Percentiles rank a stretch among this genome's conserved stretches.
These are phyloP conservation scores for Arctium minus DNA, from an alignment of 129 eudicot genomes.

Conservation along the genomic window DNA sequence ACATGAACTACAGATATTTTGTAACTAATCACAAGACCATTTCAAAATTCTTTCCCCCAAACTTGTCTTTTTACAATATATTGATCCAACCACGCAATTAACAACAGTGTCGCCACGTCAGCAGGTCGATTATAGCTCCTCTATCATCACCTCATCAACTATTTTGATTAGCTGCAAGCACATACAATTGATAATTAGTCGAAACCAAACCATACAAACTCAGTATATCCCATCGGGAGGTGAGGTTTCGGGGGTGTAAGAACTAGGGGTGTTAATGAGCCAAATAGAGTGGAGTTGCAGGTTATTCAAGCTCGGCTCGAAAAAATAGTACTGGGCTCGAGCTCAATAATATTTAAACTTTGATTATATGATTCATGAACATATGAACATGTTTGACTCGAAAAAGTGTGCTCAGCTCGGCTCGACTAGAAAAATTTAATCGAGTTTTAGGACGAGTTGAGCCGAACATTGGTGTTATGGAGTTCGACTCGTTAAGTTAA, in stretches of 20 bases:
- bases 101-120: background rate
- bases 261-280: no score
- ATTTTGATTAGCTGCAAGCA: slow-evolving; percentile 1
- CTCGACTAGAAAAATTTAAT: no score
- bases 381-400: no score
- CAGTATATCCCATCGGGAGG: background rate
- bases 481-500: no score
- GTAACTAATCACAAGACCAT: background rate
- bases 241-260: background rate
- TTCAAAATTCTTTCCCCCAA: slow-evolving; percentile 7
- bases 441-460: no score
- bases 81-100: background rate
- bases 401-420: no score
- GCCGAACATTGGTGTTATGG: no score
- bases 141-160: slow-evolving; percentile 3
- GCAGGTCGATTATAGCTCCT: background rate
- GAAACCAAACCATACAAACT: background rate
- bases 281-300: no score
- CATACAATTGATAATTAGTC: background rate
- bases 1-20: background rate
- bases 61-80: slow-evolving; percentile 5
- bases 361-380: no score
- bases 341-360: no score
- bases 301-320: no score
- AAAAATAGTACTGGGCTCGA: no score